Conservation (phyloP, 352 stramenopile genomes). For the Globisporangium emineosum region DNA sequence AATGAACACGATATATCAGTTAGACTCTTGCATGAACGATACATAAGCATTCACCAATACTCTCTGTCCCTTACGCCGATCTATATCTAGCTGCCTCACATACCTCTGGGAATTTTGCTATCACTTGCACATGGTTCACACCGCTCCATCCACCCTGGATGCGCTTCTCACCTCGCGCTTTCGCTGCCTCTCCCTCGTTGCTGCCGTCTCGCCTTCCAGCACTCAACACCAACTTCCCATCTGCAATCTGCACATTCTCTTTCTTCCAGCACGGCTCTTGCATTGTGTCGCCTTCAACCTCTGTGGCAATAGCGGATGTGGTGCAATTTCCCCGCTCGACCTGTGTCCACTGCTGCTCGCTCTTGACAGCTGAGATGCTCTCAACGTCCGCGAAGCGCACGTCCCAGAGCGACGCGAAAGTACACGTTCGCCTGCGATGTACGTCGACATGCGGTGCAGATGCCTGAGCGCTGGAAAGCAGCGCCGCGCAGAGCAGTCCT, state of each 20-base stretch:
- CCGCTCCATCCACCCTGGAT: conserved; percentile 6
- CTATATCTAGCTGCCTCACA: neutral
- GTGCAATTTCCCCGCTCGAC: conserved; percentile 22
- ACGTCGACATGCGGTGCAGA: conserved; percentile 12
- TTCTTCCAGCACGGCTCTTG: conserved; percentile 19
- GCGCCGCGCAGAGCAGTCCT: neutral
- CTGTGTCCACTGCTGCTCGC: conserved; percentile 10
- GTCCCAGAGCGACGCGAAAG: conserved; percentile 31
- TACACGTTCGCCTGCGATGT: conserved; percentile 33
- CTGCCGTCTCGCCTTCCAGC: neutral
- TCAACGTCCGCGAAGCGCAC: conserved; percentile 13
- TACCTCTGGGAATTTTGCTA: conserved; percentile 12
- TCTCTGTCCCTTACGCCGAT: neutral
- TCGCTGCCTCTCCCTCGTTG: conserved; percentile 2
- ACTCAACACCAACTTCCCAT: conserved; percentile 9
- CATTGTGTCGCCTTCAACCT: neutral
- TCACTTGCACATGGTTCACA: conserved; percentile 12
- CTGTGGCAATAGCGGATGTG: neutral
- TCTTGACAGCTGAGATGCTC: conserved; percentile 21
- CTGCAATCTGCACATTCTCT: conserved; percentile 16
- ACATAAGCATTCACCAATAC: neutral
- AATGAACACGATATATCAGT: neutral
- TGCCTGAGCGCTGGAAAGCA: neutral
- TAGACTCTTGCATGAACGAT: neutral
- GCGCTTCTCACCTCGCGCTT: conserved; percentile 5